These are phyloP conservation scores for Starmerella sp. DNA, from an alignment of 805 yeast species.

Conservation along the genomic window DNA sequence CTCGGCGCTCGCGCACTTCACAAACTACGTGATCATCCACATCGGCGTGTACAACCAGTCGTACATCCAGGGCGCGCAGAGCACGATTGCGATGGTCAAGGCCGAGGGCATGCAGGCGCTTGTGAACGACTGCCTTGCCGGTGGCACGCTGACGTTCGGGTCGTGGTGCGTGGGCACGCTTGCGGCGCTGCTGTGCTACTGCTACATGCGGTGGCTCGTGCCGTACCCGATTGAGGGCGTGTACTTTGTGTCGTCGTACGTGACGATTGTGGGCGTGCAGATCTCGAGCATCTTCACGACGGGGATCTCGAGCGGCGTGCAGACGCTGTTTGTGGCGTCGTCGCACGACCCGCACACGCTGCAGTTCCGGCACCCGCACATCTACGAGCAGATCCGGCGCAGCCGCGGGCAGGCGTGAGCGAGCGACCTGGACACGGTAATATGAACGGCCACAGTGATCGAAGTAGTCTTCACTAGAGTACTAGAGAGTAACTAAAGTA, in stretches of 20 bases:
- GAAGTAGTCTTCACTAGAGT: too few relatives aligned
- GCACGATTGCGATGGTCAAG: slow-evolving; percentile 67
- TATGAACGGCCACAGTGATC: too few relatives aligned
- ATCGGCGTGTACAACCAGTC: slow-evolving; percentile 77
- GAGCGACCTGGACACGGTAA: neutral
- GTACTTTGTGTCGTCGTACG: slow-evolving; percentile 47
- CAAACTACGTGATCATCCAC: slow-evolving; percentile 80
- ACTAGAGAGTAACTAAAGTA: too few relatives aligned
- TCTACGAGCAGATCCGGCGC: slow-evolving; percentile 1
- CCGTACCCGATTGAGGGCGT: slow-evolving; percentile 44
- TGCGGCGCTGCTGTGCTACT: slow-evolving; percentile 49
- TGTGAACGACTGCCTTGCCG: slow-evolving; percentile 71
- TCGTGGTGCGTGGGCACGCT: slow-evolving; percentile 59
- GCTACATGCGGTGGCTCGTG: slow-evolving; percentile 54
- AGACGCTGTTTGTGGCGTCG: slow-evolving; percentile 73
- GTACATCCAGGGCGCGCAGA: slow-evolving; percentile 64
- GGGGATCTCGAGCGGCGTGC: slow-evolving; percentile 68
- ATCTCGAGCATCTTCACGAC: slow-evolving; percentile 61
- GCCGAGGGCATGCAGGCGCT: slow-evolving; percentile 76
- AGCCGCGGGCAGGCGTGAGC: neutral
- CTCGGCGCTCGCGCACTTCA: slow-evolving; percentile 76
- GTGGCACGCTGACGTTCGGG: slow-evolving; percentile 68
- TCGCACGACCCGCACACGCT: slow-evolving; percentile 79
- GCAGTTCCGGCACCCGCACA: slow-evolving; percentile 55
- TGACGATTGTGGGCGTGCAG: slow-evolving; percentile 64